A percentile compares a stretch with the other conserved stretches of the same genome.
Evolutionary conservation across 2,329 filamentous ascomycete species (phyloP).

Genomic region (Sporothrix mexicana): DNA sequence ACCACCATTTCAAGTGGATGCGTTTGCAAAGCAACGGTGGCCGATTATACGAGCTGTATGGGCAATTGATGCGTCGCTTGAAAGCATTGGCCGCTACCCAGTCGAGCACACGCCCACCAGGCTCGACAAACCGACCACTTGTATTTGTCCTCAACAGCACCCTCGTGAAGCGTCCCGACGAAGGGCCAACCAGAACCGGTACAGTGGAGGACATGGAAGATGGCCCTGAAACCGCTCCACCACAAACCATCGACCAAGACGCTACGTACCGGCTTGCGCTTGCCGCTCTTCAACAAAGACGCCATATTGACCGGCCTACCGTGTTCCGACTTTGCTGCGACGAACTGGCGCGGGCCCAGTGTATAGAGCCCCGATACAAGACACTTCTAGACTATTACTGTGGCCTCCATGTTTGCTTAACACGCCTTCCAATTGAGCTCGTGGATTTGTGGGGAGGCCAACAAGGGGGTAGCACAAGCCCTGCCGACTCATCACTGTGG

Average conservation of each 20-base stretch:
- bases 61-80: constrained; percentile 36
- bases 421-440: constrained; percentile 20
- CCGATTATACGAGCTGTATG: constrained; percentile 36
- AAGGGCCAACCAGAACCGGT: background rate
- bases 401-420: constrained; percentile 34
- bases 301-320: background rate
- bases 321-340: constrained; percentile 30
- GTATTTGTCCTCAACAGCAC: constrained; percentile 37
- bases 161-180: background rate
- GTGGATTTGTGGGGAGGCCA: constrained; percentile 26
- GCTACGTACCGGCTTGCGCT: constrained; percentile 26
- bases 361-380: constrained; percentile 34
- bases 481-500: constrained; percentile 31
- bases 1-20: constrained; percentile 39
- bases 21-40: constrained; percentile 34
- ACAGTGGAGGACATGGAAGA: background rate
- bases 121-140: constrained; percentile 4
- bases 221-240: background rate
- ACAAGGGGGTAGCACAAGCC: background rate
- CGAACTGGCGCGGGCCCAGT: constrained; percentile 30
- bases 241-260: background rate
- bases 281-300: constrained; percentile 16
- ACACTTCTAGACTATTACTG: constrained; percentile 36
- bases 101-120: background rate
- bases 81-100: constrained; percentile 25